A percentile compares a stretch with the other conserved stretches of the same genome.
Evolutionary conservation across 202 grass and related monocot species (phyloP).

Genomic region (Musa balbisiana): DNA sequence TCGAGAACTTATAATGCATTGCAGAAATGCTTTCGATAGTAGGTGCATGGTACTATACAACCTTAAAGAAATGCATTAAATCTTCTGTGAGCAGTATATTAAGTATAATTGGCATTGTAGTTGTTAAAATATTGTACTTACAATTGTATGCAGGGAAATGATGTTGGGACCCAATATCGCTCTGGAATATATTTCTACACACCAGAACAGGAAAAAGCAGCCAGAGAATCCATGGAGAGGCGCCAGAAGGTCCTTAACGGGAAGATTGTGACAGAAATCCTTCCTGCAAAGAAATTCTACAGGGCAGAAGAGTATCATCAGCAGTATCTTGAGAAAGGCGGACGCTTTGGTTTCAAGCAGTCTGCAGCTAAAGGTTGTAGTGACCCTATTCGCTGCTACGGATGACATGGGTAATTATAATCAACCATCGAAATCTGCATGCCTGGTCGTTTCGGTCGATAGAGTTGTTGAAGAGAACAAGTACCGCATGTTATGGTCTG

Average conservation of each 20-base stretch:
- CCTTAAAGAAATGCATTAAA: too few species aligned
- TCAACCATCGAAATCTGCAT: too few species aligned
- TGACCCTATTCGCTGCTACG: constrained; percentile 92
- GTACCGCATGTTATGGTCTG: too few species aligned
- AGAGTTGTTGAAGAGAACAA: too few species aligned
- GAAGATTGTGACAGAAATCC: constrained; percentile 68
- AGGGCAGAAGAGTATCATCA: constrained; percentile 93
- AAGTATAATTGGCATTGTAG: not conserved
- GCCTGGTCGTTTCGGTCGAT: too few species aligned
- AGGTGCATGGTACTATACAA: too few species aligned
- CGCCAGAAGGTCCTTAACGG: constrained; percentile 59
- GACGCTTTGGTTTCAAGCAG: constrained; percentile 70
- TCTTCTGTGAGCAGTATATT: not conserved
- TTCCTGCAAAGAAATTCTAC: constrained; percentile 90
- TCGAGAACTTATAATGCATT: too few species aligned
- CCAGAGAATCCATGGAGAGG: constrained; percentile 51
- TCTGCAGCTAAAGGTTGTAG: constrained; percentile 77
- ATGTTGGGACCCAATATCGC: constrained; percentile 82
- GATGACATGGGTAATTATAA: constrained; percentile 20
- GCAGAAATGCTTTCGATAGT: too few species aligned
- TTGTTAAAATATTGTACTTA: not conserved
- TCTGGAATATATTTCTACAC: constrained; percentile 93
- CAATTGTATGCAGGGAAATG: constrained; percentile 41
- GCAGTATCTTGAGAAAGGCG: constrained; percentile 91
- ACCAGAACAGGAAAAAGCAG: constrained; percentile 57